These are phyloP conservation scores for Halteria grandinella DNA, from an alignment of 73 alveolate genomes.

Conservation along the genomic window DNA sequence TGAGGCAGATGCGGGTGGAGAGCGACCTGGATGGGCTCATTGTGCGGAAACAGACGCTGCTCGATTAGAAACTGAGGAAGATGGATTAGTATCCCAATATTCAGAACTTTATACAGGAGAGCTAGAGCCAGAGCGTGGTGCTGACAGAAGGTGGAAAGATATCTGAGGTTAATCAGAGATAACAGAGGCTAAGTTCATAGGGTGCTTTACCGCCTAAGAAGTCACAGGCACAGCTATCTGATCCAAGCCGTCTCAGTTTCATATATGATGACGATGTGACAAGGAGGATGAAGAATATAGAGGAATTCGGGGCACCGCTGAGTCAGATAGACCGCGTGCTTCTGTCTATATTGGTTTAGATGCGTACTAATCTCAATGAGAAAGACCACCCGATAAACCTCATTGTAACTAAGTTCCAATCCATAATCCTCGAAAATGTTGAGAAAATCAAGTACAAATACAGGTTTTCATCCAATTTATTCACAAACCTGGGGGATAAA, in stretches of 20 bases:
- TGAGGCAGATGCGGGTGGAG: neutral
- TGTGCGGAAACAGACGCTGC: neutral
- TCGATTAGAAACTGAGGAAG: neutral
- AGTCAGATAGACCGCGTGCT: neutral
- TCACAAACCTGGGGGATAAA: too few species aligned
- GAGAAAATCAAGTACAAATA: too few species aligned
- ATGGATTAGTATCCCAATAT: neutral
- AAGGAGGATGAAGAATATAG: conserved; percentile 33
- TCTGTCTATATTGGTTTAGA: neutral
- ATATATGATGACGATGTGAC: too few species aligned
- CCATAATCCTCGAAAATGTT: conserved; percentile 13
- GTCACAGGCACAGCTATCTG: neutral
- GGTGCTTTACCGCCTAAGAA: too few species aligned
- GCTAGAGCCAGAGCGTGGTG: too few species aligned
- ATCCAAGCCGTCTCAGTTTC: neutral
- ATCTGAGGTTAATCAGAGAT: too few species aligned
- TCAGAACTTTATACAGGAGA: neutral
- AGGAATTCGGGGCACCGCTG: conserved; percentile 33
- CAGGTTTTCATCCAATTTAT: too few species aligned
- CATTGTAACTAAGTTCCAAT: conserved; percentile 1
- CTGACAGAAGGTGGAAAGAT: too few species aligned
- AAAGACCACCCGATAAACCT: conserved; percentile 32
- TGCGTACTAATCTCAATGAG: conserved; percentile 33
- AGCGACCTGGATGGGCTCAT: neutral
- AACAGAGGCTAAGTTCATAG: too few species aligned